Base-by-base conservation (phyloP, 176 grass and related monocot species). In the Juncus effusus region DNA sequence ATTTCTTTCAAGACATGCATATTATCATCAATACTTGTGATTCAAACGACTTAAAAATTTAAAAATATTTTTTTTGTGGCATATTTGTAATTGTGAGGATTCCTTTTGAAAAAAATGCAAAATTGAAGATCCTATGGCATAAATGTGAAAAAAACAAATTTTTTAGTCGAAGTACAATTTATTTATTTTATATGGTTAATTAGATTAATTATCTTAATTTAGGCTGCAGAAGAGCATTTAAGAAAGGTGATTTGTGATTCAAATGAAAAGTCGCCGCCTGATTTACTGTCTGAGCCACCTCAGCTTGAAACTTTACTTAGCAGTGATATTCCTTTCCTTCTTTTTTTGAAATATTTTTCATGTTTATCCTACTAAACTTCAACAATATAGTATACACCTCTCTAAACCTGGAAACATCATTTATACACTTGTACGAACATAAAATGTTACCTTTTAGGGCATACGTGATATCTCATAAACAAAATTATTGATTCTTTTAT, bases 251-350 rank as follows among this genome's bases (percentile, higher is more conserved):
- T 99, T 77, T 79, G 68, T 54, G 78, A 90, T 71, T 76, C 85
- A 16, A 87, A 78, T 56, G 80, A 99, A 78, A 93, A 82, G 6
- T 64, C 54, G 70, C 80, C 83, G 75, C 47, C 78, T 6, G 74
- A 99, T 79, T 82, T 99, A 81, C 78, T 78, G 70, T 81, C 94
- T 66, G 83, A 99, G 13, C 88, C 85, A 2, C 88, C 83, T 13
- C 76, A 90, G 65, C 68, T 93, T 79, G 80, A 87, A 82, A 82
- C 82, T 82, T 73, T 91, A 63, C 83, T 99, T 61, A 81, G 54
- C 50, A 86, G 94, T 99, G 63, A 79, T 82, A 82, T 70, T 40
- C 41, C 41, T 69, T 57, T 64, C 60, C 50, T 51, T 80, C 38
- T 42, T 67, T 56, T 36, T 77, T 40, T 28, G 19, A 28, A 28